These are phyloP conservation scores for Nymphaea colorata DNA, from an alignment of 164 flowering plant species.

Conservation along the genomic window DNA sequence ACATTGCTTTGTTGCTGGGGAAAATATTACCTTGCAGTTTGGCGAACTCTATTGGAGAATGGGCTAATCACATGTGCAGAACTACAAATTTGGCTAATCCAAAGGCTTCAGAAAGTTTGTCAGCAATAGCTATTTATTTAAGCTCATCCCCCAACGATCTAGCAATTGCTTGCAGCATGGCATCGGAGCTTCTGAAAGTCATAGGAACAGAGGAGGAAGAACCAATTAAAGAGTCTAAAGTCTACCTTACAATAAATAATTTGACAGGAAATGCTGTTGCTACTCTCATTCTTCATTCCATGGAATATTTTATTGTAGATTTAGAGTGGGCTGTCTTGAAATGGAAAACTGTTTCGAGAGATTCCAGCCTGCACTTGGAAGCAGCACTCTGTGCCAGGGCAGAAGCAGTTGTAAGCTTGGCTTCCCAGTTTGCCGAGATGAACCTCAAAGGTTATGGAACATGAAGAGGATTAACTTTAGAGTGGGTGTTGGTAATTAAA, in stretches of 20 bases:
- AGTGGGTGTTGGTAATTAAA: background rate
- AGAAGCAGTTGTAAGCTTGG: slow-evolving; percentile 48
- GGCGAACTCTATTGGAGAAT: slow-evolving; percentile 38
- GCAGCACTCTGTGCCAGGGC: slow-evolving; percentile 48
- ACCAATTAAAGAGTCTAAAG: slow-evolving; percentile 32
- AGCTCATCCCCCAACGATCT: slow-evolving; percentile 50
- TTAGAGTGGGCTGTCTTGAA: slow-evolving; percentile 51
- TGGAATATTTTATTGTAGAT: slow-evolving; percentile 38
- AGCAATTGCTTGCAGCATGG: slow-evolving; percentile 36
- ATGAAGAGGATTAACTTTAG: background rate
- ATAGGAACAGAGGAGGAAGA: slow-evolving; percentile 29
- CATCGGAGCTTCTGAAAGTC: slow-evolving; percentile 43
- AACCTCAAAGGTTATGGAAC: slow-evolving; percentile 52
- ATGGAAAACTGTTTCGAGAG: slow-evolving; percentile 26
- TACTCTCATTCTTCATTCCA: slow-evolving; percentile 35
- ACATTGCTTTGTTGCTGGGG: slow-evolving; percentile 40
- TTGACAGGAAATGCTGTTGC: slow-evolving; percentile 36
- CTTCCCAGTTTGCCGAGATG: slow-evolving; percentile 59
- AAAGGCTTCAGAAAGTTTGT: slow-evolving; percentile 42
- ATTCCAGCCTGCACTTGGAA: slow-evolving; percentile 30
- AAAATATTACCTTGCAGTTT: slow-evolving; percentile 30
- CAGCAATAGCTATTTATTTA: slow-evolving; percentile 30
- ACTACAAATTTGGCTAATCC: slow-evolving; percentile 21
- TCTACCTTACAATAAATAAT: slow-evolving; percentile 40
- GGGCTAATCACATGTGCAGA: slow-evolving; percentile 48